Evolutionary conservation across 1,139 yeast species (phyloP).

Genomic region (Lodderomyces orthopsilosis): DNA sequence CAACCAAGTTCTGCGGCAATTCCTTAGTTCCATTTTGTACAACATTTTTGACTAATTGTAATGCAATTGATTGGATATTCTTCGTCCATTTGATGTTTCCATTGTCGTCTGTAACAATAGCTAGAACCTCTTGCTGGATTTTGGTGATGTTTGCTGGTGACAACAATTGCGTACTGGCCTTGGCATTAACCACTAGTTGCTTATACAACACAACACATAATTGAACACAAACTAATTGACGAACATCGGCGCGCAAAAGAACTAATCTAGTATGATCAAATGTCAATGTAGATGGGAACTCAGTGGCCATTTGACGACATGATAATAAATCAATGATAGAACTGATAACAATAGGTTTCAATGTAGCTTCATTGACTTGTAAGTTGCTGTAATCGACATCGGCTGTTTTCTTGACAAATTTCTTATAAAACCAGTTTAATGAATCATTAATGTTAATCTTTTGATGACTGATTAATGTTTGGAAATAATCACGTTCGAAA

Average conservation of each 20-base stretch:
- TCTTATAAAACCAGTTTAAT: constrained; percentile 64
- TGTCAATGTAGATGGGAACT: constrained; percentile 82
- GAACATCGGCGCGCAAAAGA: constrained; percentile 75
- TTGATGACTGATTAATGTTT: constrained; percentile 63
- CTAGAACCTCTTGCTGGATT: constrained; percentile 60
- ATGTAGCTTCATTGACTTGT: constrained; percentile 17
- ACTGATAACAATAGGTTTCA: constrained; percentile 40
- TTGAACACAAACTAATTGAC: constrained; percentile 80
- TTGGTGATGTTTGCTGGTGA: constrained; percentile 29
- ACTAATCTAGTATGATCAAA: constrained; percentile 83
- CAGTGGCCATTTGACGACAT: constrained; percentile 78
- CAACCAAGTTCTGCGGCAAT: constrained; percentile 46
- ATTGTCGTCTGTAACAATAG: constrained; percentile 79
- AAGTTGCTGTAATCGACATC: constrained; percentile 2
- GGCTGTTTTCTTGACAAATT: constrained; percentile 15
- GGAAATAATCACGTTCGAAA: constrained; percentile 85
- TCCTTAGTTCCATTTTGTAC: constrained; percentile 10
- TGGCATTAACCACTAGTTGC: constrained; percentile 51
- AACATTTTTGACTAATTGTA: constrained; percentile 60
- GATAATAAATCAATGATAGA: constrained; percentile 62
- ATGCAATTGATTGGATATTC: constrained; percentile 68
- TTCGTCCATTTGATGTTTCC: constrained; percentile 92
- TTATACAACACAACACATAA: constrained; percentile 71
- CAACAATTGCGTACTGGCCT: constrained; percentile 18
- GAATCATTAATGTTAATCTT: constrained; percentile 68